Evolutionary conservation across 495 filamentous ascomycete species (phyloP), one percentile per base, ranked within the genome.

Genomic region (Aspergillus ostianus): DNA sequence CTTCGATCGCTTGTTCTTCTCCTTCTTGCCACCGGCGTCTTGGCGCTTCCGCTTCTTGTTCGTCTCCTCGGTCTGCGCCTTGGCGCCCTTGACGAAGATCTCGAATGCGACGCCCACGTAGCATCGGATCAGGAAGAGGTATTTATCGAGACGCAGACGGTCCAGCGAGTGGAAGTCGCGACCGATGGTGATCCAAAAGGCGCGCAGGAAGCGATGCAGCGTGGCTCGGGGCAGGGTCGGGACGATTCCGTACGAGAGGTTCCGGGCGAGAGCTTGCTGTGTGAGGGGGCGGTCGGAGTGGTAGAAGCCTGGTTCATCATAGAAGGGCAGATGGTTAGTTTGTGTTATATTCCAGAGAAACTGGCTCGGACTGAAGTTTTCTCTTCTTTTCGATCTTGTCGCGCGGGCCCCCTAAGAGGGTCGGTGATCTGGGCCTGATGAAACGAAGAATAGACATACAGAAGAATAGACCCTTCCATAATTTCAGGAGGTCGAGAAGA

Each of bases 401-500:
- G 19, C 9, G 23, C 7, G 10, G 20, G 20, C 21, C 20, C 2
- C 32, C 12, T 36, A 36, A 36, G 9, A 36, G 32, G 19, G 46
- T 45, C 10, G 55, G 36, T 56, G 23, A 26, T 26, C 23, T 26
- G 23, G 23, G 23, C 2, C 23, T 26, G 23, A 26, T 19, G 13
- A 20, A 20, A 36, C 15, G 50, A 51, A 45, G 29, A 41, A 9
- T 12, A 10, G 13, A 68, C 73, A 9, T 75, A 87, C 92, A 94
- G 83, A 89, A 98, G 78, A 95, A 98, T 23, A 98, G 85, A 41
- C 93, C 94, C 74, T 96, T 97, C 92, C 93, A 97, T 60, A 98
- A 82, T 76, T 97, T 97, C 56, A 95, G 80, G 32, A 90, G 78
- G 52, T 98, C 93, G 63, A 95, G 73, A 19, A 85, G 79, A 15